These are phyloP conservation scores for Coprinellus micaceus DNA, from an alignment of 768 basidiomycete species.

Conservation along the genomic window DNA sequence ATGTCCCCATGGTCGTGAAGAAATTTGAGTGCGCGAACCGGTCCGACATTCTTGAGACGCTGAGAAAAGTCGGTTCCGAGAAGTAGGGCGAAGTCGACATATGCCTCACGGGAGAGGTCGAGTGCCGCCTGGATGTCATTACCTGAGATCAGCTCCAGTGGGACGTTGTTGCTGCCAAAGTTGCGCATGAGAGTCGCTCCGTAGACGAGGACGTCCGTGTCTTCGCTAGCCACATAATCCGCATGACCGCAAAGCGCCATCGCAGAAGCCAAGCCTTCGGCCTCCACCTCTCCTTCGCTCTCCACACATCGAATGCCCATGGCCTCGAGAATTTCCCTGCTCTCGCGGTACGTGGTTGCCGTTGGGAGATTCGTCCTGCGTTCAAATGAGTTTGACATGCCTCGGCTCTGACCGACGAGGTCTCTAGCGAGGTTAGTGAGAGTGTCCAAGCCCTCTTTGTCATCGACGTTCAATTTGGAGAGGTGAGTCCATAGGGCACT, in stretches of 20 bases:
- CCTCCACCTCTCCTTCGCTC: constrained; percentile 68
- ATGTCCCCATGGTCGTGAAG: constrained; percentile 71
- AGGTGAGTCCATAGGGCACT: constrained; percentile 55
- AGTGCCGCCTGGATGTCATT: constrained; percentile 56
- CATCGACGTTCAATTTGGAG: constrained; percentile 12
- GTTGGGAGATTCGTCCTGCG: constrained; percentile 63
- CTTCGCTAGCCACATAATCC: constrained; percentile 89
- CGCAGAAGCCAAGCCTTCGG: constrained; percentile 80
- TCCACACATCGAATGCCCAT: constrained; percentile 85
- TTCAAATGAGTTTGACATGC: constrained; percentile 62
- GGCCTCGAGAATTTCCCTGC: constrained; percentile 61
- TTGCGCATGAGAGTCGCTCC: constrained; percentile 81
- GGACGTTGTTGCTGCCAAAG: constrained; percentile 55
- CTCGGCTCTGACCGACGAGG: constrained; percentile 49
- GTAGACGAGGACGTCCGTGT: constrained; percentile 86
- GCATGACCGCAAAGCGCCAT: constrained; percentile 72
- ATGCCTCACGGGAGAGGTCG: constrained; percentile 52
- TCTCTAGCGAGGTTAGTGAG: constrained; percentile 16
- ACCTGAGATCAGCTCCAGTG: constrained; percentile 60
- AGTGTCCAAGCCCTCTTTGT: background rate
- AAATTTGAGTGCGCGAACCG: constrained; percentile 69
- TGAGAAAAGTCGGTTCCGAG: constrained; percentile 90
- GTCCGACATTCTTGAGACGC: constrained; percentile 80
- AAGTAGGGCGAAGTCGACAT: constrained; percentile 81
- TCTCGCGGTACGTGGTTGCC: constrained; percentile 61